Conservation (phyloP, 331 rosid species). For the Malus hybrid region DNA sequence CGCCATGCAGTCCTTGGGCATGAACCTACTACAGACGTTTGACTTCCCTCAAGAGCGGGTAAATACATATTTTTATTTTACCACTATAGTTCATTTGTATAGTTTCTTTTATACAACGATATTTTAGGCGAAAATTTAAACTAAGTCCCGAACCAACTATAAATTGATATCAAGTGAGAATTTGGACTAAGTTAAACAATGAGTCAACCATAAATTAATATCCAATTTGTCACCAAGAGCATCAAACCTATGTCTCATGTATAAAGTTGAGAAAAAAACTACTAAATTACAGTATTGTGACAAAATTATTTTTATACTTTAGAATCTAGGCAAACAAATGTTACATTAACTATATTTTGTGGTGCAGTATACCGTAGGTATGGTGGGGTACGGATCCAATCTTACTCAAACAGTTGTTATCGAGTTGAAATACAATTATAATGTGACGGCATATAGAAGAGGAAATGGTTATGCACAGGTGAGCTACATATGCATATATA, state of each 20-base stretch:
- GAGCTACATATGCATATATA: neutral
- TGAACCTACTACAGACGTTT: neutral
- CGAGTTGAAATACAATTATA: conserved; percentile 8
- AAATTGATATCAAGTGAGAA: too few species aligned
- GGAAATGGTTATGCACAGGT: conserved; percentile 20
- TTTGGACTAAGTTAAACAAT: too few species aligned
- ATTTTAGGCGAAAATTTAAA: too few species aligned
- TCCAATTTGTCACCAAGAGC: neutral
- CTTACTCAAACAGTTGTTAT: conserved; percentile 1
- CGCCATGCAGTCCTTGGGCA: conserved; percentile 7
- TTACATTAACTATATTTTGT: neutral
- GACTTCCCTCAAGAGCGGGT: neutral
- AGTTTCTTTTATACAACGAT: neutral
- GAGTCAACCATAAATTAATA: too few species aligned
- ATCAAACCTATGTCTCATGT: neutral
- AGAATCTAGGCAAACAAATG: neutral
- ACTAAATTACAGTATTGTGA: neutral
- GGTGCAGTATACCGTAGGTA: neutral
- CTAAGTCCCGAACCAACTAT: too few species aligned
- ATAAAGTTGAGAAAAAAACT: too few species aligned
- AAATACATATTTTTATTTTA: neutral
- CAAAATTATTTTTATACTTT: neutral
- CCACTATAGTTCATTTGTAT: neutral
- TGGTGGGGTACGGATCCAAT: conserved; percentile 8
- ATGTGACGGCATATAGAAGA: neutral